Percentiles rank a stretch among this genome's conserved stretches.
Evolutionary conservation across 345 rosid genomes (phyloP).

Genomic region (Syzygium jambos): DNA sequence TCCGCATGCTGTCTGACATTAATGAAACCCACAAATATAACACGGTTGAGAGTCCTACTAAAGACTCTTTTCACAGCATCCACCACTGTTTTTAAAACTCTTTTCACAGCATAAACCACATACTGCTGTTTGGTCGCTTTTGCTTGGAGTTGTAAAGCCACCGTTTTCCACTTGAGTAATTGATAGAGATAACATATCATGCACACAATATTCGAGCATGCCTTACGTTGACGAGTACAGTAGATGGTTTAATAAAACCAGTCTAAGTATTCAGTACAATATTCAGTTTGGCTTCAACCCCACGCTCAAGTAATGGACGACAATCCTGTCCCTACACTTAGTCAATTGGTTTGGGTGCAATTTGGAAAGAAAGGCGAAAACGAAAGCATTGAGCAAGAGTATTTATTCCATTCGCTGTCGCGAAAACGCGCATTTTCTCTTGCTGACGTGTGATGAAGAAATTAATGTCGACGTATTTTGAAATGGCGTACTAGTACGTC

Average conservation of each 20-base stretch:
- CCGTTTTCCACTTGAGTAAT: not conserved
- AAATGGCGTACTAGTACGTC: not conserved
- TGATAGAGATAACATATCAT: not conserved
- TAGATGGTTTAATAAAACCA: not conserved
- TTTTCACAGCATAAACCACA: not conserved
- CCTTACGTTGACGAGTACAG: not conserved
- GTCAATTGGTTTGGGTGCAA: not conserved
- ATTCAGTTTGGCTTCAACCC: not conserved
- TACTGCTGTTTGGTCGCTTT: not conserved
- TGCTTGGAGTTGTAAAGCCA: not conserved
- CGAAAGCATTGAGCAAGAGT: not conserved
- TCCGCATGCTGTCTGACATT: not conserved
- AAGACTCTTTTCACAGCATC: not conserved
- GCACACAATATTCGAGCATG: not conserved
- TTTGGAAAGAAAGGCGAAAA: not conserved
- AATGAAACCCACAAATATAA: not conserved
- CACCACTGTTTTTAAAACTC: fast-evolving
- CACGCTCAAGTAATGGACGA: not conserved
- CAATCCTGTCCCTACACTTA: not conserved
- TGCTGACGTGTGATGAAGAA: not conserved
- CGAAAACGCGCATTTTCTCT: not conserved
- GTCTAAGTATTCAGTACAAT: not conserved
- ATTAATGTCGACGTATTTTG: no score
- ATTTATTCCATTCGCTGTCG: not conserved
- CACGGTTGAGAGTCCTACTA: not conserved